Base-by-base conservation (phyloP, 2,329 filamentous ascomycete species). In the Dothidotthia symphoricarpi region DNA sequence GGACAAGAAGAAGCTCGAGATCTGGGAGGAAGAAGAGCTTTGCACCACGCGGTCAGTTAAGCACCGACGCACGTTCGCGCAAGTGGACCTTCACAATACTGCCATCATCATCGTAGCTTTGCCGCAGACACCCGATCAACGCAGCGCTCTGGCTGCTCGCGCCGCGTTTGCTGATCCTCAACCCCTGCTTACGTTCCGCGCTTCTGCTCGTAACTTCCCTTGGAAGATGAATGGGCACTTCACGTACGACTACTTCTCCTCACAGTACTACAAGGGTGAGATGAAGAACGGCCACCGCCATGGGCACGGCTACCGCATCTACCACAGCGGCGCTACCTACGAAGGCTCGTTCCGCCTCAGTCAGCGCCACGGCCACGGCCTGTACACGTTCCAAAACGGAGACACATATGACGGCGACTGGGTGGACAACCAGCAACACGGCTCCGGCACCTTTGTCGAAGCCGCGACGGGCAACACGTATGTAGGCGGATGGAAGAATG, bases 341-440 rank as follows among this genome's bases (percentile, higher is more conserved):
- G 66, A 63, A 12, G 80, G 80, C 13, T 62, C 69, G 5, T 81
- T 82, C 56, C 63, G 71, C 34, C 67, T 76, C 24, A 72, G 71
- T 30, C 64, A 72, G 36, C 75, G 75, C 36, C 72, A 78, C 26
- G 80, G 80, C 14, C 67, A 74, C 34, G 80, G 80, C 34, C 69
- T 69, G 10, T 77, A 82, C 69, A 75, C 72, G 4, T 82, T 80
- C 58, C 72, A 75, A 16, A 80, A 95, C 65, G 81, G 80, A 45
- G 81, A 81, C 35, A 76, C 84, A 41, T 81, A 75, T 51, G 65
- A 68, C 13, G 72, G 73, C 28, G 59, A 84, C 39, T 78, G 82
- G 61, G 69, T 69, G 24, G 82, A 88, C 45, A 85, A 88, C 49
- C 74, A 76, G 49, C 75, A 79, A 39, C 74, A 81, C 46, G 80